phyloP scores from a whole-genome alignment of 768 basidiomycete species.

The Tephrocybe sp. region DNA sequence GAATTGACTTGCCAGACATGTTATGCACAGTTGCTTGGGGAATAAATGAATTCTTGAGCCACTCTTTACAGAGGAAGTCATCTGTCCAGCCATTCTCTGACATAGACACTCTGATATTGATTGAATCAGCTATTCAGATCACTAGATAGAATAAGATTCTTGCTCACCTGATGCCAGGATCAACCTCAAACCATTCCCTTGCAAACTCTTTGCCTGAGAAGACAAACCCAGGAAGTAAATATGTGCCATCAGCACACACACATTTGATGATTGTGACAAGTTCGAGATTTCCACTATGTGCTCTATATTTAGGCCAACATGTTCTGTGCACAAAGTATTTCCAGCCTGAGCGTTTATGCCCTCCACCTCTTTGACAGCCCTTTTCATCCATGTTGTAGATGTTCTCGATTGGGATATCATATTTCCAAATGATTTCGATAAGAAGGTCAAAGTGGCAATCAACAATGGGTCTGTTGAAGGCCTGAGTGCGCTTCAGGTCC shows the following conservation, averaged over 20 bases:
- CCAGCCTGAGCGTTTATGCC: slow-evolving; percentile 17
- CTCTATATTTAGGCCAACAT: slow-evolving; percentile 20
- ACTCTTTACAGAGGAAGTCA: slow-evolving; percentile 32
- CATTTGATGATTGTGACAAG: slow-evolving; percentile 43
- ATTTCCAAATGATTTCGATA: slow-evolving; percentile 14
- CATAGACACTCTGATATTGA: slow-evolving; percentile 25
- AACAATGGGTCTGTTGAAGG: slow-evolving; percentile 32
- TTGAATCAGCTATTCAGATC: slow-evolving; percentile 1
- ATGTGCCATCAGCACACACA: slow-evolving; percentile 35
- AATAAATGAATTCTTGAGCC: slow-evolving; percentile 40
- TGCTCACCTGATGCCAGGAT: slow-evolving; percentile 20
- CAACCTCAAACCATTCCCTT: slow-evolving; percentile 15
- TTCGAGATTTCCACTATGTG: slow-evolving; percentile 34
- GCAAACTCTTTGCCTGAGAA: slow-evolving; percentile 35
- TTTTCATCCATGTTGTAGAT: no score
- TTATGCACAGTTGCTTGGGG: slow-evolving; percentile 29
- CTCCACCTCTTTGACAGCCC: slow-evolving; percentile 31
- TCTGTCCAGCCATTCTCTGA: slow-evolving; percentile 45
- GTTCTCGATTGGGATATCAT: slow-evolving; percentile 29
- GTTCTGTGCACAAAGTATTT: slow-evolving; percentile 19
- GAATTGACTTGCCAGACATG: slow-evolving; percentile 23
- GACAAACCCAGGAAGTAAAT: slow-evolving; percentile 32
- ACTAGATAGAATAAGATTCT: no score
- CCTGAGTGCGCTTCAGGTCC: slow-evolving; percentile 9
- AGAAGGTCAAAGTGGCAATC: slow-evolving; percentile 26